Evolutionary conservation across 1,139 yeast genomes (phyloP).

Genomic region (Lodderomyces metapsilosis): DNA sequence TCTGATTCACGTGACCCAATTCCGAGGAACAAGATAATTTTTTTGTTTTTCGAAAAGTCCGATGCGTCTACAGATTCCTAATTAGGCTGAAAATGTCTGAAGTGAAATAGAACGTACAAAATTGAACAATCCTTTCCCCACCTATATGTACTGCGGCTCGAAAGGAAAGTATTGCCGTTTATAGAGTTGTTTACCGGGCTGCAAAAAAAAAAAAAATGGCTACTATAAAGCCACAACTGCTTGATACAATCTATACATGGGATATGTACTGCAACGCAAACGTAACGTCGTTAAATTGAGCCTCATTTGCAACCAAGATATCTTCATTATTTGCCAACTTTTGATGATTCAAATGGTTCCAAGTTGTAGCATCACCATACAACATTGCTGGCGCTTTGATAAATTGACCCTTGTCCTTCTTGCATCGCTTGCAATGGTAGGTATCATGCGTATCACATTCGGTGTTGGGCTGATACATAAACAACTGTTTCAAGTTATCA

Average conservation of each 20-base stretch:
- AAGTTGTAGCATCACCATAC: slow-evolving; percentile 96
- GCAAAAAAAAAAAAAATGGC: neutral
- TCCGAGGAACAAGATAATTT: neutral
- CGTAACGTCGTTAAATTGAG: slow-evolving; percentile 64
- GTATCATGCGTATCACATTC: slow-evolving; percentile 92
- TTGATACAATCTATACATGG: slow-evolving; percentile 39
- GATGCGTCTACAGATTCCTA: neutral
- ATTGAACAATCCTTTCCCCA: neutral
- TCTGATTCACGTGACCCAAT: neutral
- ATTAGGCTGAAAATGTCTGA: neutral
- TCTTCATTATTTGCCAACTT: slow-evolving; percentile 71
- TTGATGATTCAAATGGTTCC: slow-evolving; percentile 83
- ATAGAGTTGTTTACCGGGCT: too few relatives aligned
- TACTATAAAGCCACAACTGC: neutral
- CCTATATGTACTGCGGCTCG: too few relatives aligned
- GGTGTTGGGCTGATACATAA: slow-evolving; percentile 67
- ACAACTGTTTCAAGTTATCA: slow-evolving; percentile 73
- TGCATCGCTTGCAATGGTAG: slow-evolving; percentile 82
- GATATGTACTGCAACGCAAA: slow-evolving; percentile 94
- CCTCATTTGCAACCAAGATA: slow-evolving; percentile 70
- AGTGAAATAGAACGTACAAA: neutral
- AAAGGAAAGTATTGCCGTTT: too few relatives aligned
- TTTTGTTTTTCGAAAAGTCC: too few relatives aligned
- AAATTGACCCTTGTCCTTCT: slow-evolving; percentile 53
- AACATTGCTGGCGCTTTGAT: slow-evolving; percentile 81